Evolutionary conservation across 2,329 filamentous ascomycete species (phyloP).

Genomic region (Westerdykella sp.): DNA sequence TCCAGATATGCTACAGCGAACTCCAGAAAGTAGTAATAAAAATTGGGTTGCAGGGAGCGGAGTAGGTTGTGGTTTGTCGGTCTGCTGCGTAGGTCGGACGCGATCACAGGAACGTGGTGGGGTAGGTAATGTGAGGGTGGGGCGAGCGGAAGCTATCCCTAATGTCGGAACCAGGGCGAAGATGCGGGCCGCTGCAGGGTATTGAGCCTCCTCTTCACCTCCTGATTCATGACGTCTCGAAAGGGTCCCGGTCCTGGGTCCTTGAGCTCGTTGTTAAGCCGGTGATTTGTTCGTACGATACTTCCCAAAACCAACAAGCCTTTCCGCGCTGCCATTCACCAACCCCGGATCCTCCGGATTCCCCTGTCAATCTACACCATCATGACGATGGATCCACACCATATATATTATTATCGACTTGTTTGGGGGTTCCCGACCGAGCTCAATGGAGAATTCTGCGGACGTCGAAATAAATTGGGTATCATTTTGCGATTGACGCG

Average conservation of each 20-base stretch:
- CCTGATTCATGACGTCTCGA: background rate
- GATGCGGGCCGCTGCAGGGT: constrained; percentile 1
- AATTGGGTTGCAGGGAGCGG: background rate
- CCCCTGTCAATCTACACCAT: too few species aligned
- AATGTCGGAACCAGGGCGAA: constrained; percentile 9
- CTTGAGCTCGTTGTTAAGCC: background rate
- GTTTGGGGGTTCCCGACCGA: too few species aligned
- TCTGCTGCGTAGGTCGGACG: background rate
- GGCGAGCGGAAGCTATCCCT: constrained; percentile 14
- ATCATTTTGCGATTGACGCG: too few species aligned
- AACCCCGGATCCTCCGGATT: too few species aligned
- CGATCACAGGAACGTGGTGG: constrained; percentile 6
- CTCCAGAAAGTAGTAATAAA: background rate
- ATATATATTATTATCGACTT: too few species aligned
- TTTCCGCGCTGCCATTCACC: too few species aligned
- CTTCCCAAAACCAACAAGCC: too few species aligned
- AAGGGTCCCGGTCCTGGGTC: too few species aligned
- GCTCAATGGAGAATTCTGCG: too few species aligned
- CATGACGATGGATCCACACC: too few species aligned
- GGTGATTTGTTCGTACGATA: background rate
- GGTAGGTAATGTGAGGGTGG: constrained; percentile 7
- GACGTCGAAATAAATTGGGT: too few species aligned
- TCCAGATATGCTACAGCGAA: background rate
- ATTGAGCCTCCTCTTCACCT: constrained; percentile 2
- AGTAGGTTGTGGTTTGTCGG: background rate